Conservation (phyloP, 495 filamentous ascomycete genomes). For the Sphaerosporella brunnea region DNA sequence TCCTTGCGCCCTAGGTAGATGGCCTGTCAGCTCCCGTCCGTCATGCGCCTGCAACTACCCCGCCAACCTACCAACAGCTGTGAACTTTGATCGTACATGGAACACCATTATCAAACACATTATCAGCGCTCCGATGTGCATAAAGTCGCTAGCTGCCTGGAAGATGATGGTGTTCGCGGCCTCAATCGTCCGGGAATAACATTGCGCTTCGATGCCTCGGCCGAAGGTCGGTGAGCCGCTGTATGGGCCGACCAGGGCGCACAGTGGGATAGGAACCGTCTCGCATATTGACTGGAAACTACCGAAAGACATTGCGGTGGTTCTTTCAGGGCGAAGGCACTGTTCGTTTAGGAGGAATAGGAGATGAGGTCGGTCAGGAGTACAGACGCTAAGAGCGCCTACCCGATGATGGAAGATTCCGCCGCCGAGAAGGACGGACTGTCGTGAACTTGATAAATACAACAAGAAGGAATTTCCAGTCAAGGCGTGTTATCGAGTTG, state of each 20-base stretch:
- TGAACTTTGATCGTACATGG: conserved; percentile 93
- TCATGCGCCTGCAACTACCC: background rate
- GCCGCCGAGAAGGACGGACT: no score
- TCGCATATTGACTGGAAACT: conserved; percentile 75
- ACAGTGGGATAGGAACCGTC: conserved; percentile 71
- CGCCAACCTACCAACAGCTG: conserved; percentile 72
- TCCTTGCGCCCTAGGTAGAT: conserved; percentile 72
- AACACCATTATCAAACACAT: conserved; percentile 97
- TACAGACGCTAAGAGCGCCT: no score
- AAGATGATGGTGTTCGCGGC: conserved; percentile 97
- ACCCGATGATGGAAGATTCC: no score
- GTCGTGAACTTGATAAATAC: no score
- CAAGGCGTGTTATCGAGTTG: no score
- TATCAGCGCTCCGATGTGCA: conserved; percentile 75
- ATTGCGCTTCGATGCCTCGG: conserved; percentile 69
- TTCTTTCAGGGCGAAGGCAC: no score
- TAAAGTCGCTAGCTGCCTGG: conserved; percentile 72
- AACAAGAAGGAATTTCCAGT: no score
- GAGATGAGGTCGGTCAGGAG: no score
- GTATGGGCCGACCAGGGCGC: conserved; percentile 59
- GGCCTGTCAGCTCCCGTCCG: background rate
- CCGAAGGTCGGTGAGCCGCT: conserved; percentile 40
- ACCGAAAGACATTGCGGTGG: conserved; percentile 62
- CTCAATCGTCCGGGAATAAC: conserved; percentile 89
- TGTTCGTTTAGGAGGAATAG: no score